A percentile compares a stretch with the other conserved stretches of the same genome.
phyloP scores from a whole-genome alignment of 306 rosid species.

The Dryas alaskensis region DNA sequence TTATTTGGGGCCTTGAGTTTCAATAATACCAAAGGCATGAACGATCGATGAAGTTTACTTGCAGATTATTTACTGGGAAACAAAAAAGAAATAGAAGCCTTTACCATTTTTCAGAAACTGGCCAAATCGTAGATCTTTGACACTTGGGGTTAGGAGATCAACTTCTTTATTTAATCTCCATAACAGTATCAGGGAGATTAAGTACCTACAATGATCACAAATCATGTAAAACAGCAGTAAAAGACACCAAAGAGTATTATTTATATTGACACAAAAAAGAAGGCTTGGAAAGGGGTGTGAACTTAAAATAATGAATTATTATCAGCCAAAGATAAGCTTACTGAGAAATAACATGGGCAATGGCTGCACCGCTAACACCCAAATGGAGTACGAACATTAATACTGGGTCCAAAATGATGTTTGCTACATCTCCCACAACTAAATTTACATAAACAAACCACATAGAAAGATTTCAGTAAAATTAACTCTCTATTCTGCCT shows the following conservation, averaged over 20 bases:
- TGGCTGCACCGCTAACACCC: constrained; percentile 76
- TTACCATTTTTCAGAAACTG: constrained; percentile 74
- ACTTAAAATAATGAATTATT: background rate
- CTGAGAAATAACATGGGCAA: constrained; percentile 84
- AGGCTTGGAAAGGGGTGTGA: background rate
- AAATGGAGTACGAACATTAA: constrained; percentile 53
- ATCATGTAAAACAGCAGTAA: background rate
- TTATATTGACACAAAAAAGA: constrained; percentile 8
- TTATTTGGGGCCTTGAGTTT: background rate
- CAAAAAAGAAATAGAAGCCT: background rate
- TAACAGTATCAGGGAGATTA: constrained; percentile 58
- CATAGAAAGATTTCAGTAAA: background rate
- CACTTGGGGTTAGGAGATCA: constrained; percentile 63
- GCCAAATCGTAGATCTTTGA: constrained; percentile 60
- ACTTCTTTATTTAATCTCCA: constrained; percentile 67
- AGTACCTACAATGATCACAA: constrained; percentile 46
- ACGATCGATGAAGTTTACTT: background rate
- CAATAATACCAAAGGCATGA: background rate
- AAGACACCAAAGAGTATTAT: background rate
- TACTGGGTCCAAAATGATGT: constrained; percentile 72
- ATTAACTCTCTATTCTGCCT: background rate
- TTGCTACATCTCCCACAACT: constrained; percentile 76
- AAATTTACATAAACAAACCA: constrained; percentile 32
- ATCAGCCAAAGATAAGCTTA: constrained; percentile 31
- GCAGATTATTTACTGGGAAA: background rate